phyloP scores from a whole-genome alignment of 1,284 basidiomycete species.

The Mycena citricolor region DNA sequence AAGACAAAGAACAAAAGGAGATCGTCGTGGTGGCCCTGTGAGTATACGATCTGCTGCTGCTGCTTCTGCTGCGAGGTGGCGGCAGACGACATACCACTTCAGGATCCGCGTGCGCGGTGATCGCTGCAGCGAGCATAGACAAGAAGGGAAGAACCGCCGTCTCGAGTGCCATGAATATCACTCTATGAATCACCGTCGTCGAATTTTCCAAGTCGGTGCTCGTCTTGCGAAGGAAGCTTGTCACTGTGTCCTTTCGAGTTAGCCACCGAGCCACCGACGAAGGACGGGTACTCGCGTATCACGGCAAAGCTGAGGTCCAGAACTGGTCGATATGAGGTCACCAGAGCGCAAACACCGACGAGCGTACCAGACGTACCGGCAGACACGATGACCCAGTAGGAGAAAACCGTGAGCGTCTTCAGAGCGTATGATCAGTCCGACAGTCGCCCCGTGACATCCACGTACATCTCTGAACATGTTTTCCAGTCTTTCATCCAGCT shows the following conservation, averaged over 20 bases:
- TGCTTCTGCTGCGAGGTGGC: too few relatives aligned
- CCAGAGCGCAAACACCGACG: not conserved
- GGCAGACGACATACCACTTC: constrained; percentile 30
- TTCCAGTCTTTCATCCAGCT: constrained; percentile 6
- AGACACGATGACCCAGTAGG: constrained; percentile 43
- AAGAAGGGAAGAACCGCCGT: constrained; percentile 46
- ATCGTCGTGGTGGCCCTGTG: constrained; percentile 31
- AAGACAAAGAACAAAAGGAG: constrained; percentile 49
- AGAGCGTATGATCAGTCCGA: not conserved
- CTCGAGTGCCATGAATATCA: constrained; percentile 49
- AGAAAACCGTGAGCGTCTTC: constrained; percentile 42
- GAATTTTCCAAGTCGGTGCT: constrained; percentile 43
- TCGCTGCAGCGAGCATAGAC: constrained; percentile 43
- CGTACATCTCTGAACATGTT: constrained; percentile 30
- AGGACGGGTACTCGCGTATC: constrained; percentile 36
- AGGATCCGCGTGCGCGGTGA: constrained; percentile 39
- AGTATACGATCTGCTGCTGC: too few relatives aligned
- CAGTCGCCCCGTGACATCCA: not conserved
- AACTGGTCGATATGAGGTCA: constrained; percentile 29
- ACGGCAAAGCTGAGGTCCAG: constrained; percentile 42
- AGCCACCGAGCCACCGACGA: not conserved
- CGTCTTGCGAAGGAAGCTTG: constrained; percentile 41
- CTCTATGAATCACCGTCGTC: constrained; percentile 41
- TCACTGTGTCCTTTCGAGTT: constrained; percentile 33
- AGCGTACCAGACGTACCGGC: constrained; percentile 30